A percentile compares a stretch with the other conserved stretches of the same genome.
Evolutionary conservation across 2,329 filamentous ascomycete species (phyloP).

Genomic region (Exophiala phaeomuriformis): DNA sequence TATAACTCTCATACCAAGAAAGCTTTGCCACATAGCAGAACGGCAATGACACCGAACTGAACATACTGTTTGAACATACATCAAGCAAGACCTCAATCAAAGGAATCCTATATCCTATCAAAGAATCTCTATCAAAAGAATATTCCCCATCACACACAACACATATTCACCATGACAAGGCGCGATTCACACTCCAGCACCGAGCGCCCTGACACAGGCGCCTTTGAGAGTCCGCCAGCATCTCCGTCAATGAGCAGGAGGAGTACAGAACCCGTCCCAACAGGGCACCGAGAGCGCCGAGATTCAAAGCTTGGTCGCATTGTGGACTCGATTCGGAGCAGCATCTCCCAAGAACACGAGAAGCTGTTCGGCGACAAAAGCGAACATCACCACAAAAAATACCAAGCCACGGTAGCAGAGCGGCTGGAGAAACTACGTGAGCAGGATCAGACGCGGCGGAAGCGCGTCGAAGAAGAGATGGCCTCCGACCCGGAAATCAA

Average conservation of each 20-base stretch:
- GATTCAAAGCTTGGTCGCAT: conserved; percentile 16
- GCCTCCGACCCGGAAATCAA: neutral
- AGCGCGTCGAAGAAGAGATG: conserved; percentile 6
- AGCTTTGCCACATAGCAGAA: neutral
- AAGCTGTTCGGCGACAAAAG: conserved; percentile 2
- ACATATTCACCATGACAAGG: conserved; percentile 4
- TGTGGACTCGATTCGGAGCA: conserved; percentile 14
- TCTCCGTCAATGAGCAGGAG: neutral
- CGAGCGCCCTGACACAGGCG: neutral
- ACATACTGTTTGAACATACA: neutral
- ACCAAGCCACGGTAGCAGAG: neutral
- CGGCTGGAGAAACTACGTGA: conserved; percentile 1
- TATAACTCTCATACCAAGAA: neutral
- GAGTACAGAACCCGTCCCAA: neutral
- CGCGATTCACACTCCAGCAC: neutral
- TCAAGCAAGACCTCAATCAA: neutral
- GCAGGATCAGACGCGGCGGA: conserved; percentile 2
- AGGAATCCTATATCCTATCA: neutral
- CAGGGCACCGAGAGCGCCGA: conserved; percentile 1
- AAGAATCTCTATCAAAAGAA: neutral
- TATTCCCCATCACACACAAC: neutral
- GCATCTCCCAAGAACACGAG: conserved; percentile 16
- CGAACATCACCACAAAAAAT: conserved; percentile 5
- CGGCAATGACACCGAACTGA: too few species aligned
- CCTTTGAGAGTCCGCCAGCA: neutral